Percentiles rank a stretch among this genome's conserved stretches.
Conservation (phyloP, 2,329 filamentous ascomycete genomes). For the Davidsoniella australis region DNA sequence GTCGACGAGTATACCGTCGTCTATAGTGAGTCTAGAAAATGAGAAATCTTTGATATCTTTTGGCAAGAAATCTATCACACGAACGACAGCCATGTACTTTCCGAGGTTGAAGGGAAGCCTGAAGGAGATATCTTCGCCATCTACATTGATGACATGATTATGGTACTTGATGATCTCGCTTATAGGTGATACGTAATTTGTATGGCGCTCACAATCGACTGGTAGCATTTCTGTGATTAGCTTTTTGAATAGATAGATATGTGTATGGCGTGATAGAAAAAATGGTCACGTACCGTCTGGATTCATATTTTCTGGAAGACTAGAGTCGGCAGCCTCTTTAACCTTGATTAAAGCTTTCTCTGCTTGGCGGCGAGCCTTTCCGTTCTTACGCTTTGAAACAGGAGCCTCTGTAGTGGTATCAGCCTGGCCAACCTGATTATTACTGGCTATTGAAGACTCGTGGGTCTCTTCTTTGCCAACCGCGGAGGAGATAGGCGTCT, state of each 20-base stretch:
- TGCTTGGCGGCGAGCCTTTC: constrained; percentile 16
- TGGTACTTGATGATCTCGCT: constrained; percentile 18
- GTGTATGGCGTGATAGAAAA: not conserved
- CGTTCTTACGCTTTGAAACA: constrained; percentile 13
- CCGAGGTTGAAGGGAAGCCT: constrained; percentile 57
- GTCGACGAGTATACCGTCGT: constrained; percentile 19
- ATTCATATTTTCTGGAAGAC: constrained; percentile 17
- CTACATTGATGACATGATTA: not conserved
- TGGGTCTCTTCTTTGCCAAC: not conserved
- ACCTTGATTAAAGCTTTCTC: constrained; percentile 12
- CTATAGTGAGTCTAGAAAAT: constrained; percentile 28
- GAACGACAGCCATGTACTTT: constrained; percentile 51
- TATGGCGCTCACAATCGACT: constrained; percentile 17
- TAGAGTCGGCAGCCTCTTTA: constrained; percentile 1
- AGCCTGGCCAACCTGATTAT: not conserved
- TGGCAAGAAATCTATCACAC: constrained; percentile 73
- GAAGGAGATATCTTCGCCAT: constrained; percentile 17
- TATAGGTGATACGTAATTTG: constrained; percentile 2
- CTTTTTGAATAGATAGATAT: not conserved
- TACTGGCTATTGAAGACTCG: not conserved
- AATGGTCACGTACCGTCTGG: constrained; percentile 16
- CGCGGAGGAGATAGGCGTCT: too few species aligned
- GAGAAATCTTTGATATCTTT: constrained; percentile 55
- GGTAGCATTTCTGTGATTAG: not conserved
- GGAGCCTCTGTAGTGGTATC: too few species aligned